phyloP scores from a whole-genome alignment of 202 grass and related monocot genomes.

The Schoenoplectus tabernaemontani region DNA sequence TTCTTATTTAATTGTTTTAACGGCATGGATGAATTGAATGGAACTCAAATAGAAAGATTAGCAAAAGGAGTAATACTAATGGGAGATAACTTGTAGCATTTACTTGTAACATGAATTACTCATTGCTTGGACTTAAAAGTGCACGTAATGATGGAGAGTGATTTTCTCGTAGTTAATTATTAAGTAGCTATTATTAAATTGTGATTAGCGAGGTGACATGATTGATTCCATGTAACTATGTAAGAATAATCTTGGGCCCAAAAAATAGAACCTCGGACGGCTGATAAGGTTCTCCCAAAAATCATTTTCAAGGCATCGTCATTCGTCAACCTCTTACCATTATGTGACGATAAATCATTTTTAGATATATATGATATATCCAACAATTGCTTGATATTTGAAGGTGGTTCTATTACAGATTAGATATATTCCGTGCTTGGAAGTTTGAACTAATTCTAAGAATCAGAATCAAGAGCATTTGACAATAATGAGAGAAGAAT shows the following conservation, averaged over 20 bases:
- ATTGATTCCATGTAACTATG: slow-evolving; percentile 6
- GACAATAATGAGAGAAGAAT: background rate
- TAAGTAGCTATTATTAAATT: background rate
- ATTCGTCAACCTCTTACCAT: no score
- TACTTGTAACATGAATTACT: background rate
- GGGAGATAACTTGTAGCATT: background rate
- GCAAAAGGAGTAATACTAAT: background rate
- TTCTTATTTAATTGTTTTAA: background rate
- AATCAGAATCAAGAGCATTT: background rate
- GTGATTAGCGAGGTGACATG: background rate
- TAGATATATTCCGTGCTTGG: background rate
- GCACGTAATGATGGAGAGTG: slow-evolving; percentile 3
- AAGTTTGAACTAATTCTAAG: background rate
- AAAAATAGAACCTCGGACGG: background rate
- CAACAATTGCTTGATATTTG: background rate
- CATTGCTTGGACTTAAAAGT: background rate
- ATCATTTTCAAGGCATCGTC: background rate
- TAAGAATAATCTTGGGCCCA: background rate
- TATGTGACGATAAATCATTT: background rate
- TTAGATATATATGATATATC: background rate
- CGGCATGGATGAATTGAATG: background rate
- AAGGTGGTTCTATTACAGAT: background rate
- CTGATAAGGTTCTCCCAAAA: background rate
- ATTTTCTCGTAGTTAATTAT: background rate
- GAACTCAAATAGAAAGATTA: background rate